Evolutionary conservation across 441 rosid species (phyloP).

Genomic region (Populus tomentosa): DNA sequence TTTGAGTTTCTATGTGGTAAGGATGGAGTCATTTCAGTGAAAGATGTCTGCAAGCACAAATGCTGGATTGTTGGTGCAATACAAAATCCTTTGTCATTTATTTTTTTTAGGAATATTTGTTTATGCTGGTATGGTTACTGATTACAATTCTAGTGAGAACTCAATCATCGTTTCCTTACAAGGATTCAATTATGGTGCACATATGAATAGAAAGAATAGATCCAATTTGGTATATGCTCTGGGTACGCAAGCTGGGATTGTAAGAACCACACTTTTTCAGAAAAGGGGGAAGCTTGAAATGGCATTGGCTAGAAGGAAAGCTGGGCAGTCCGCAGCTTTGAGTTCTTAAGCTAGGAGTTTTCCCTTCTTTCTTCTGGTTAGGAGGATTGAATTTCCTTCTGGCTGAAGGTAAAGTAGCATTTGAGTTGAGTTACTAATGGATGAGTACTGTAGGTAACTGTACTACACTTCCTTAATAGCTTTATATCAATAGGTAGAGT

Average conservation of each 20-base stretch:
- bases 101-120: background rate
- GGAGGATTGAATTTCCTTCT: background rate
- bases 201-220: background rate
- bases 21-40: background rate
- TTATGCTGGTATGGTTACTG: background rate
- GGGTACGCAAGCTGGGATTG: background rate
- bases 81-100: background rate
- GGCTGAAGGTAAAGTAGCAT: background rate
- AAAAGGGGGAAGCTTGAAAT: background rate
- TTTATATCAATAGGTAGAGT: constrained; percentile 17
- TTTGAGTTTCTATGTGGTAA: background rate
- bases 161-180: background rate
- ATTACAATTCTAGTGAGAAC: background rate
- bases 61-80: background rate
- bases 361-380: background rate
- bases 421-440: background rate
- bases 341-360: background rate
- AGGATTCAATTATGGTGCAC: background rate
- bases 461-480: background rate
- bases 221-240: background rate
- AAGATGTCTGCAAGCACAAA: background rate
- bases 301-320: background rate
- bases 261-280: background rate
- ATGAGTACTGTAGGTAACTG: background rate
- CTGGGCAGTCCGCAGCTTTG: background rate